phyloP scores from a whole-genome alignment of 345 rosid species.

The Eucalyptus urophylla region DNA sequence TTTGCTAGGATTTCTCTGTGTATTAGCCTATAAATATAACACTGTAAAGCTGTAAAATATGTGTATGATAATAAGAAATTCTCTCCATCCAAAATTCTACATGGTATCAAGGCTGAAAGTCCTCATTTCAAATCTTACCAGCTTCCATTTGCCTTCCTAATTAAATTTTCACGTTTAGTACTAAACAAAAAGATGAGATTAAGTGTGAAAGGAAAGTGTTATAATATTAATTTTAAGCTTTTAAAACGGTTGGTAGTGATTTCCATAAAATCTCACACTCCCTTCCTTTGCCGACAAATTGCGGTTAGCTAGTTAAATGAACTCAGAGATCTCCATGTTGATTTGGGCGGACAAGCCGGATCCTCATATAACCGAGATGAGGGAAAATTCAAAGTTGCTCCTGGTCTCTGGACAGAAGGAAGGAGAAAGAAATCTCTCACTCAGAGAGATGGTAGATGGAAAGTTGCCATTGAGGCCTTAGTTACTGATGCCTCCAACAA shows the following conservation, averaged over 20 bases:
- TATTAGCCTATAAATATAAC: no score
- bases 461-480: not conserved
- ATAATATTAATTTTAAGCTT: no score
- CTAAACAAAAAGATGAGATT: accelerated
- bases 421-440: not conserved
- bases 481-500: not conserved
- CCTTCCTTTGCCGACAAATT: not conserved
- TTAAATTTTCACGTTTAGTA: no score
- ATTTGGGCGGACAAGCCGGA: not conserved
- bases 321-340: not conserved
- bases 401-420: not conserved
- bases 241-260: accelerated
- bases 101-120: accelerated
- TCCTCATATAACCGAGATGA: not conserved
- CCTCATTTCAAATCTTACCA: accelerated
- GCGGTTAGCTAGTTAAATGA: not conserved
- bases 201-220: accelerated
- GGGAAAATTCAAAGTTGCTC: not conserved
- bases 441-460: not conserved
- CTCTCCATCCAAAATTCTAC: no score
- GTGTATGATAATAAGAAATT: no score
- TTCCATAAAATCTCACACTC: no score
- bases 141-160: no score
- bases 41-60: no score
- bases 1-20: no score